Base-by-base conservation (phyloP, 257 asterid species). In the Ocimum tenuiflorum region DNA sequence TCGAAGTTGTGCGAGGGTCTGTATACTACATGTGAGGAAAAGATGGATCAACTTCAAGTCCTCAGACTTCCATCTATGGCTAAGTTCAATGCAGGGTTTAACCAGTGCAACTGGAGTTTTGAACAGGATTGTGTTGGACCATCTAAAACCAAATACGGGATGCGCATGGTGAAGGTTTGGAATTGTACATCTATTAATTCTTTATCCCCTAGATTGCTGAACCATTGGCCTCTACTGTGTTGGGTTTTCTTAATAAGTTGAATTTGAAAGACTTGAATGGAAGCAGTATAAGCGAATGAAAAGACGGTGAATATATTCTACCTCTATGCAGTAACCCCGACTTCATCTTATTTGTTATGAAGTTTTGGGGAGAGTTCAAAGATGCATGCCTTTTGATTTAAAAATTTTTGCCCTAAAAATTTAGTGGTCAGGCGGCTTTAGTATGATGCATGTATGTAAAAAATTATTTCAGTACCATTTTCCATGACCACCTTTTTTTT, bases 61-160 rank as follows among this genome's bases (percentile, higher is more conserved):
- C 96, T 94, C 66, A 81, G 88, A 66, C 97, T 94, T 75, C 99
- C 99, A 24, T 85, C 99, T 43, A 94, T 94, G 97, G 95, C 99
- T 24, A 94, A 94, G 70, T 94, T 94, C 54, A 94, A 94, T 63
- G 95, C 95, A 5, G 99, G 99, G 27, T 90, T 90, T 72, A 83
- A 84, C 45, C 96, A 79, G 13, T 94, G 99, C 87, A 90, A 94
- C 78, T 91, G 70, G 63, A 94, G 95, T 73, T 90, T 94, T 65
- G 96, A 76, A 67, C 75, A 14, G 33, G 96, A 85, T 50, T 94
- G 99, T 23, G 82, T 94, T 53, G 99, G 99, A 54, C 99, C 99
- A 63, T 85, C 95, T 49, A 88, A 88, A 86, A 63, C 71, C 41
- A 88, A 74, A 72, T 94, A 90, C 53, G 96, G 86, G 81, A 83